Percentiles rank a stretch among this genome's conserved stretches.
These are phyloP conservation scores for Lactarius hatsudake DNA, from an alignment of 768 basidiomycete genomes.

Conservation along the genomic window DNA sequence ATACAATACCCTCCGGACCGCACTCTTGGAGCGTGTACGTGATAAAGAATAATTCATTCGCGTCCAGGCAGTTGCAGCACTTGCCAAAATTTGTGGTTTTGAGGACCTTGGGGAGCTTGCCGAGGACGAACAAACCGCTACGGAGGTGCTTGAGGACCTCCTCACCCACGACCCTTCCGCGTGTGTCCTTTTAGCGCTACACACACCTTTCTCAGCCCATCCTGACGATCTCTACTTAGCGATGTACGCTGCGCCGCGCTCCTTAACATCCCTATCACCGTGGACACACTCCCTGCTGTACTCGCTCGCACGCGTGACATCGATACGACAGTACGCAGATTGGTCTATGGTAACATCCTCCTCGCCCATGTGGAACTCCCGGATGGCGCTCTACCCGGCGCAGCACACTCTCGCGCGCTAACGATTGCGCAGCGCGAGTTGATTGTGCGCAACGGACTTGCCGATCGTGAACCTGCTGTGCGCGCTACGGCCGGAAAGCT, in stretches of 20 bases:
- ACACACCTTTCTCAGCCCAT: background rate
- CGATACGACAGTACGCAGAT: slow-evolving; percentile 70
- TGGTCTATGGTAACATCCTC: slow-evolving; percentile 64
- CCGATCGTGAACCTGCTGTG: slow-evolving; percentile 78
- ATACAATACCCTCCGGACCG: slow-evolving; percentile 56
- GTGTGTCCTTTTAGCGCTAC: slow-evolving; percentile 44
- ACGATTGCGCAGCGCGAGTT: slow-evolving; percentile 71
- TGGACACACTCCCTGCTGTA: slow-evolving; percentile 57
- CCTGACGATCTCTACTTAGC: slow-evolving; percentile 38
- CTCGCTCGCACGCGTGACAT: slow-evolving; percentile 77
- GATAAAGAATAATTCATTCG: slow-evolving; percentile 82
- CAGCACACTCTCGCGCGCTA: slow-evolving; percentile 64
- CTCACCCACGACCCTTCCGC: slow-evolving; percentile 70
- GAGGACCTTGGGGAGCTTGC: slow-evolving; percentile 59
- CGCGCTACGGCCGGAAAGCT: slow-evolving; percentile 68
- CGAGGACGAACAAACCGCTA: slow-evolving; percentile 50
- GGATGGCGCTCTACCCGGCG: slow-evolving; percentile 34
- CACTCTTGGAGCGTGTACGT: slow-evolving; percentile 65
- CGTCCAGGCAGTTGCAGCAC: slow-evolving; percentile 73
- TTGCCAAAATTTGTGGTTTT: slow-evolving; percentile 70
- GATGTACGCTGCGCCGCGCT: slow-evolving; percentile 85
- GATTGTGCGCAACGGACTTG: slow-evolving; percentile 77
- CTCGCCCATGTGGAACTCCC: slow-evolving; percentile 36
- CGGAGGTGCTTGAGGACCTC: slow-evolving; percentile 63
- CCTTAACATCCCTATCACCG: slow-evolving; percentile 61